Evolutionary conservation across 441 rosid species (phyloP).

Genomic region (Adansonia rubrostipa): DNA sequence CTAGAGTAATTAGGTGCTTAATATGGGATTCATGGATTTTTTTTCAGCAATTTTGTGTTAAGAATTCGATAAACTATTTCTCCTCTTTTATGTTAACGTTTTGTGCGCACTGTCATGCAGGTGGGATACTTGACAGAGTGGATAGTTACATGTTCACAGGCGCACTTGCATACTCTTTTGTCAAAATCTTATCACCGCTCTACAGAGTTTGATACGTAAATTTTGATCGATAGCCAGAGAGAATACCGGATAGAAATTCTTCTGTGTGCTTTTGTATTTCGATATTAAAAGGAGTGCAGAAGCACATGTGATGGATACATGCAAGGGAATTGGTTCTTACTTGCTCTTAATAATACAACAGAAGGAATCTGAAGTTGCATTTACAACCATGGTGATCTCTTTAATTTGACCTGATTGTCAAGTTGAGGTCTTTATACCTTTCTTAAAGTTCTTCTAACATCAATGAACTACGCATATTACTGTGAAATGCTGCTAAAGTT

Average conservation of each 20-base stretch:
- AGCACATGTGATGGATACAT: background rate
- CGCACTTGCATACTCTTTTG: slow-evolving; percentile 83
- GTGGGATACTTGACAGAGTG: slow-evolving; percentile 88
- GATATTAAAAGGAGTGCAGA: no score
- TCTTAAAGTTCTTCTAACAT: background rate
- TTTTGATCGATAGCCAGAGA: slow-evolving; percentile 11
- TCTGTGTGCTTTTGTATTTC: background rate
- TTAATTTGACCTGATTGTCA: background rate
- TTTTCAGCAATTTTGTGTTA: no score
- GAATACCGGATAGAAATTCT: background rate
- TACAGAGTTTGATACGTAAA: slow-evolving; percentile 63
- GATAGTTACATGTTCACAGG: slow-evolving; percentile 94
- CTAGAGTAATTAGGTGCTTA: slow-evolving; percentile 16
- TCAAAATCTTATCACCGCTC: slow-evolving; percentile 69
- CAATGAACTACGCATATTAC: slow-evolving; percentile 2
- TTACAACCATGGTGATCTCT: slow-evolving; percentile 17
- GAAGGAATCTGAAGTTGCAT: slow-evolving; percentile 20
- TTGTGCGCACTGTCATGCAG: slow-evolving; percentile 39
- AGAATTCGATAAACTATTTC: background rate
- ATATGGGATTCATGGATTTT: background rate
- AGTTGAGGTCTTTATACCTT: background rate
- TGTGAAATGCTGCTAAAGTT: no score
- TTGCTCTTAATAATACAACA: slow-evolving; percentile 10
- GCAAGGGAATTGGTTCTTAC: background rate
- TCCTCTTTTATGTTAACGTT: background rate